phyloP scores from a whole-genome alignment of 2,329 filamentous ascomycete species.

The Hypoxylon rubiginosum region DNA sequence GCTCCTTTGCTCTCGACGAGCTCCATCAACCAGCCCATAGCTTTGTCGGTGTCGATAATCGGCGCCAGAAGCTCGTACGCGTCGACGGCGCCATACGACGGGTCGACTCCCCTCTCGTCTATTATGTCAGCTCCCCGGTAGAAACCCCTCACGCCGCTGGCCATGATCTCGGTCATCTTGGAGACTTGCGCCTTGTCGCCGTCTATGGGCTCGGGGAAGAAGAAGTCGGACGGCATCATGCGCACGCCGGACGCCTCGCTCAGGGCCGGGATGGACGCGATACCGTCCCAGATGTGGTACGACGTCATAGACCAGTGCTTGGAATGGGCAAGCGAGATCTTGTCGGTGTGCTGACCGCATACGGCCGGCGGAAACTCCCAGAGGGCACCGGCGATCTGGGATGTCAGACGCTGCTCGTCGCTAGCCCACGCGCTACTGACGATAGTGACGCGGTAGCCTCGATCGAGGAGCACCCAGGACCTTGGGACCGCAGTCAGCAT shows the following conservation, averaged over 20 bases:
- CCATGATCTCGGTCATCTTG: constrained; percentile 58
- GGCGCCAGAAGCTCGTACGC: constrained; percentile 61
- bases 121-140: constrained; percentile 53
- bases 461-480: constrained; percentile 59
- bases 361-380: constrained; percentile 62
- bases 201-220: constrained; percentile 55
- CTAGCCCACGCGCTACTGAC: constrained; percentile 59
- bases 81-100: constrained; percentile 55
- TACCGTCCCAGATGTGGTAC: constrained; percentile 58
- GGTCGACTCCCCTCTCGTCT: constrained; percentile 53
- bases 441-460: constrained; percentile 60
- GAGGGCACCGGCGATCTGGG: constrained; percentile 61
- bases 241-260: constrained; percentile 54
- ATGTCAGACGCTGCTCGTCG: constrained; percentile 57
- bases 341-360: constrained; percentile 59
- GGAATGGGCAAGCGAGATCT: constrained; percentile 56
- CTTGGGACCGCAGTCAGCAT: constrained; percentile 35
- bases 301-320: constrained; percentile 58
- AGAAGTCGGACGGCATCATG: constrained; percentile 57
- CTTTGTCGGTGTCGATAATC: constrained; percentile 61
- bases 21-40: constrained; percentile 58
- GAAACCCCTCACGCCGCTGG: constrained; percentile 56
- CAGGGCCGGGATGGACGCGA: constrained; percentile 53
- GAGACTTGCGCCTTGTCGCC: constrained; percentile 51
- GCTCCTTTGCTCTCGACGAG: constrained; percentile 60